Base-by-base conservation (phyloP, 495 filamentous ascomycete genomes). In the Penicillium daleae region DNA sequence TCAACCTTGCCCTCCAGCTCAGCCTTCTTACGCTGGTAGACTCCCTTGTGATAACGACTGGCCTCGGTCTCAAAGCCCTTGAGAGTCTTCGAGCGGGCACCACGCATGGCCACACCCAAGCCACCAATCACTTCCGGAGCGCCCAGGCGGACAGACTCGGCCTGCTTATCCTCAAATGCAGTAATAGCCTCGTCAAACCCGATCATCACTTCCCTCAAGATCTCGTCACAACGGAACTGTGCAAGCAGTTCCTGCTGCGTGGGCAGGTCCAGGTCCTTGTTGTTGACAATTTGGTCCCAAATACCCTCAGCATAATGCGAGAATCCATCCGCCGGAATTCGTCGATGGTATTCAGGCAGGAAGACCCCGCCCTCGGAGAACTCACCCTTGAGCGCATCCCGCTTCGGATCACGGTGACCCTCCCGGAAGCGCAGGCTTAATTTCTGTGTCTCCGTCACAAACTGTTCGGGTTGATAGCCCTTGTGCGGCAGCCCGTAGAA, bases 231-330 rank as follows among this genome's bases (percentile, higher is more conserved):
- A 51, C 95, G 86, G 81, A 97, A 99, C 74, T 99, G 95, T 3
- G 95, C 95, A 53, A 99, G 86, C 49, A 99, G 79, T 70, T 99
- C 95, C 72, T 99, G 95, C 76, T 99, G 95, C 0, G 95, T 97
- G 17, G 95, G 95, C 33, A 99, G 77, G 79, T 99, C 95, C 62
- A 99, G 80, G 68, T 99, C 95, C 76, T 99, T 99, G 78, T 99
- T 99, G 77, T 92, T 90, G 67, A 96, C 92, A 67, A 99, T 99
- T 75, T 97, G 95, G 71, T 97, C 92, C 95, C 95, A 99, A 17
- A 99, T 87, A 39, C 93, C 91, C 68, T 92, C 87, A 9, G 95
- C 93, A 71, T 98, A 99, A 56, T 91, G 82, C 4, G 94, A 88
- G 73, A 97, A 94, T 6, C 95, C 95, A 73, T 99, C 95, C 10